Conservation (phyloP, 805 yeast genomes). For the Limtongia smithiae region DNA sequence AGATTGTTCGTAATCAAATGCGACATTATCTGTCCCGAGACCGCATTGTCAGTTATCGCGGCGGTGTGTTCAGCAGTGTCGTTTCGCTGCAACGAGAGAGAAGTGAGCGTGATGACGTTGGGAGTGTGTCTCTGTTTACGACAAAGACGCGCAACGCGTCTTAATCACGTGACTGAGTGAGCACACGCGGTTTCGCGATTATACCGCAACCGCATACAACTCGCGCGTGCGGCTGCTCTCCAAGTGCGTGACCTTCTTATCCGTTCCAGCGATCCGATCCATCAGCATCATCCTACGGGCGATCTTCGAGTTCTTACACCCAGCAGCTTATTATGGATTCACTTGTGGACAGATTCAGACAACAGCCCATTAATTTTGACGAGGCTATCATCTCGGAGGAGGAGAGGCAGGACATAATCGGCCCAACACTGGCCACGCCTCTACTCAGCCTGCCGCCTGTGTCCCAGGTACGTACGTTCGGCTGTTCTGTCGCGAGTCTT, state of each 20-base stretch:
- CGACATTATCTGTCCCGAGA: too few species aligned
- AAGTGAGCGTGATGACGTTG: too few species aligned
- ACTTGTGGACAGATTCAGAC: conserved; percentile 32
- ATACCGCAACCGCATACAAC: conserved; percentile 1
- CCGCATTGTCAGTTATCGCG: background rate
- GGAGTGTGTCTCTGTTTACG: conserved; percentile 1
- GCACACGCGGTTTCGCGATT: conserved; percentile 1
- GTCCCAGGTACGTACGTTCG: conserved; percentile 32
- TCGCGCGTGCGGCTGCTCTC: background rate
- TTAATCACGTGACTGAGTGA: conserved; percentile 4
- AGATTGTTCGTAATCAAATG: conserved; percentile 13
- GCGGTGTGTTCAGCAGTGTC: too few species aligned
- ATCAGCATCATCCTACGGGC: background rate
- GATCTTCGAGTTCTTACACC: background rate
- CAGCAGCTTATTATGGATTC: conserved; percentile 33
- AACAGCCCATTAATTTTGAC: conserved; percentile 15
- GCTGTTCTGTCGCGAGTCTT: too few species aligned
- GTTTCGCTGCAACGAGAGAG: too few species aligned
- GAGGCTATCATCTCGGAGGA: conserved; percentile 19
- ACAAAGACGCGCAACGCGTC: background rate
- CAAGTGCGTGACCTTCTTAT: too few species aligned
- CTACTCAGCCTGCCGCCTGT: conserved; percentile 35
- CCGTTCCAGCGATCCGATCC: too few species aligned
- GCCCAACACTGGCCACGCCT: conserved; percentile 16
- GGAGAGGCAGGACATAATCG: conserved; percentile 16